phyloP scores from a whole-genome alignment of 805 yeast species.

The Komagataella populi region DNA sequence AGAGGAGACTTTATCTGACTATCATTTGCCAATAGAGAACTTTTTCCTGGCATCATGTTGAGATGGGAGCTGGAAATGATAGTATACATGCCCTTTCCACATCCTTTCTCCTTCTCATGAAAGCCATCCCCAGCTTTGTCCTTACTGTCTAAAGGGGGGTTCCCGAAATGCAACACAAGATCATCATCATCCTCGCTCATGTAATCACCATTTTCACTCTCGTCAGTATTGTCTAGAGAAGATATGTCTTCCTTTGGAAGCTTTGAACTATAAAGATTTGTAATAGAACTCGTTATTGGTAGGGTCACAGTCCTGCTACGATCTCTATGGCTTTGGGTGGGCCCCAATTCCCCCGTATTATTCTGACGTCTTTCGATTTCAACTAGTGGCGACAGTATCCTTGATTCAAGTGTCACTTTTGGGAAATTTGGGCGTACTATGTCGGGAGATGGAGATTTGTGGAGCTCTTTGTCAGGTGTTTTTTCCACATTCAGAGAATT shows the following conservation, averaged over 20 bases:
- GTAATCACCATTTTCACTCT: neutral
- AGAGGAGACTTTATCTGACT: neutral
- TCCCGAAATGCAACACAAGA: constrained; percentile 6
- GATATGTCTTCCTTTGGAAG: neutral
- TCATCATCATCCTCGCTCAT: constrained; percentile 4
- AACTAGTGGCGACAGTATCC: neutral
- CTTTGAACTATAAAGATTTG: neutral
- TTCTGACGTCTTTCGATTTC: neutral
- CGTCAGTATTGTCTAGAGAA: neutral
- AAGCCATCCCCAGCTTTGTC: neutral
- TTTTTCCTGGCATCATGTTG: neutral
- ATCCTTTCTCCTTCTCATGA: neutral
- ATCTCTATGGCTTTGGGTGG: neutral
- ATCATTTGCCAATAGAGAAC: neutral
- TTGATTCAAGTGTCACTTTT: neutral
- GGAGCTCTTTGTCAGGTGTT: neutral
- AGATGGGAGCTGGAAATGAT: neutral
- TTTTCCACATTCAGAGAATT: neutral
- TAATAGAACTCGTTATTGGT: neutral
- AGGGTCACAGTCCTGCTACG: neutral
- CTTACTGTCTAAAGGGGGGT: neutral
- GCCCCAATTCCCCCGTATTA: neutral
- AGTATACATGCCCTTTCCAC: neutral
- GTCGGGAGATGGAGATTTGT: neutral
- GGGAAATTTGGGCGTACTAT: neutral